Percentiles rank a stretch among this genome's conserved stretches.
phyloP scores from a whole-genome alignment of 2,329 filamentous ascomycete species.

The Scleromitrula shiraiana region DNA sequence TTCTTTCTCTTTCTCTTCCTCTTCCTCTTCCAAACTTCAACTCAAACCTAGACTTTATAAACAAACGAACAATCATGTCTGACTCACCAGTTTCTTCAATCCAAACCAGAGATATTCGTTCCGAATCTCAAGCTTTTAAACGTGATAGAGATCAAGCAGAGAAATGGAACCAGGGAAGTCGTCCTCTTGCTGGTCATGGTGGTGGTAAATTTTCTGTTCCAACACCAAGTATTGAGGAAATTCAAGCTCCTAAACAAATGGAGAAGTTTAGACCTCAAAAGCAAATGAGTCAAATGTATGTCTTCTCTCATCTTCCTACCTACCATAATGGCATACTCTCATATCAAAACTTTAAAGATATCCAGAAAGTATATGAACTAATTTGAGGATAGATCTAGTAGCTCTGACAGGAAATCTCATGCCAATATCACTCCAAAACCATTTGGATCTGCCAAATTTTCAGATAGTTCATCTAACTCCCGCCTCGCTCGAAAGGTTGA shows the following conservation, averaged over 20 bases:
- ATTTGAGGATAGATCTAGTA: too few species aligned
- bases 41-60: background rate
- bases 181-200: conserved; percentile 19
- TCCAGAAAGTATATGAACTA: too few species aligned
- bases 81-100: conserved; percentile 15
- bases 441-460: conserved; percentile 13
- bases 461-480: background rate
- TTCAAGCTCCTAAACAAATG: conserved; percentile 2
- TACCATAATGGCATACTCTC: background rate
- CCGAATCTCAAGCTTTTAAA: conserved; percentile 23
- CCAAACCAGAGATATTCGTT: conserved; percentile 27
- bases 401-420: conserved; percentile 16
- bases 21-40: background rate
- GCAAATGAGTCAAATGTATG: conserved; percentile 17
- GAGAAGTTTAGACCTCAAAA: conserved; percentile 24
- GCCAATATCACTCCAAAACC: conserved; percentile 13
- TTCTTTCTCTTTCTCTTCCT: too few species aligned
- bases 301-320: background rate
- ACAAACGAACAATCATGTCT: conserved; percentile 13
- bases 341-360: background rate
- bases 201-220: too few species aligned
- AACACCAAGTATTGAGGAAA: conserved; percentile 7
- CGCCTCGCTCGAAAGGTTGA: conserved; percentile 20
- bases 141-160: conserved; percentile 25
- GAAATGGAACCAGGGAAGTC: conserved; percentile 26